These are phyloP conservation scores for Colletotrichum paranaense DNA, from an alignment of 2,329 filamentous ascomycete species.

Conservation along the genomic window DNA sequence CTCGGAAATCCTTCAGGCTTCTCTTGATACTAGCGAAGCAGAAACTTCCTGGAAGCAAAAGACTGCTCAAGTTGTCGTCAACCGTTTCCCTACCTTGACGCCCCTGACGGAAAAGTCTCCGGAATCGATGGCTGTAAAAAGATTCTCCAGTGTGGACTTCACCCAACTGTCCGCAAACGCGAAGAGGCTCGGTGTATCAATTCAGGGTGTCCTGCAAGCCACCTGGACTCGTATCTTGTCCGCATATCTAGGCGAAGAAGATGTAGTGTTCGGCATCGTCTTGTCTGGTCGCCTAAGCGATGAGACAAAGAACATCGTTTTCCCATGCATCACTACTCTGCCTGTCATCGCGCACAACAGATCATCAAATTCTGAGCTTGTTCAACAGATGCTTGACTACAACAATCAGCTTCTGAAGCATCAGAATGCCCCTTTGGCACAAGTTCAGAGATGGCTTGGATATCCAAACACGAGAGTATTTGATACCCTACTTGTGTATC, in stretches of 20 bases:
- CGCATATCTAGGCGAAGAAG: conserved; percentile 79
- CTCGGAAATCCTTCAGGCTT: conserved; percentile 53
- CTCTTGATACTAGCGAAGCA: conserved; percentile 43
- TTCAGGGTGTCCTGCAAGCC: conserved; percentile 81
- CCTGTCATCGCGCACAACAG: conserved; percentile 73
- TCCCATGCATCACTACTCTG: conserved; percentile 86
- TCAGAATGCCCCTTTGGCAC: conserved; percentile 77
- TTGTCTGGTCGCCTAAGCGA: conserved; percentile 79
- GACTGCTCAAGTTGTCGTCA: conserved; percentile 65
- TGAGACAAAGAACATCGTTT: conserved; percentile 67
- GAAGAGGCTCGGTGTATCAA: conserved; percentile 69
- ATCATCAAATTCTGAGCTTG: conserved; percentile 64
- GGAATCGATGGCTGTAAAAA: neutral
- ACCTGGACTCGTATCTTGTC: conserved; percentile 82
- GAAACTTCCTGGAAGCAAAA: conserved; percentile 73
- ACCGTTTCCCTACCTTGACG: conserved; percentile 81
- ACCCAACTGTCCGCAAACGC: conserved; percentile 66
- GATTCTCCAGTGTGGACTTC: conserved; percentile 45
- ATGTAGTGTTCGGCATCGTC: conserved; percentile 82
- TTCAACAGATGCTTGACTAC: conserved; percentile 72
- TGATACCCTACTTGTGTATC: conserved; percentile 87
- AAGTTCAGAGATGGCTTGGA: conserved; percentile 79
- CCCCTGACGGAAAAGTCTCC: conserved; percentile 60
- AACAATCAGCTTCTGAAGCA: conserved; percentile 74
- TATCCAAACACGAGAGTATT: conserved; percentile 76